Evolutionary conservation across 2,329 filamentous ascomycete genomes (phyloP).

Genomic region (Torrubiellomyces zombiae): DNA sequence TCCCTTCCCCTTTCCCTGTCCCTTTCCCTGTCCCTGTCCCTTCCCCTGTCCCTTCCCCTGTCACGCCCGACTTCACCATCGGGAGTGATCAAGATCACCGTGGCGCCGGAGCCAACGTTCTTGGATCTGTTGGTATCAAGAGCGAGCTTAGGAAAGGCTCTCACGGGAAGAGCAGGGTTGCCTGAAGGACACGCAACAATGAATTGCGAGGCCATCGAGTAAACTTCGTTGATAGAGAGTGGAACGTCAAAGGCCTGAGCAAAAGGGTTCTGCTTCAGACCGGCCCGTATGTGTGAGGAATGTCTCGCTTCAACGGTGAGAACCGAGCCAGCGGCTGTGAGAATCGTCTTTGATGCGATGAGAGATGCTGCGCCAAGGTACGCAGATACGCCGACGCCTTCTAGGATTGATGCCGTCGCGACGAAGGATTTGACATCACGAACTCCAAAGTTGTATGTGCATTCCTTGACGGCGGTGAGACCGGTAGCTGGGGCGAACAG

Average conservation of each 20-base stretch:
- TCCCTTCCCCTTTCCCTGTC: too few species aligned
- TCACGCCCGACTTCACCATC: too few species aligned
- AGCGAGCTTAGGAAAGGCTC: constrained; percentile 36
- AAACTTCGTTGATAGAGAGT: constrained; percentile 40
- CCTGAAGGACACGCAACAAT: constrained; percentile 38
- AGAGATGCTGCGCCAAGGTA: constrained; percentile 46
- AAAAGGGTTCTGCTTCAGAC: constrained; percentile 32
- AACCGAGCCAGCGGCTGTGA: constrained; percentile 45
- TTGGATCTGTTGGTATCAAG: constrained; percentile 9
- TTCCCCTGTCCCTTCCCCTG: too few species aligned
- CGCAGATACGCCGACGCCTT: constrained; percentile 47
- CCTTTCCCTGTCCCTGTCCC: too few species aligned
- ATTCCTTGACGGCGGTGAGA: constrained; percentile 31
- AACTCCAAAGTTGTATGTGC: constrained; percentile 41
- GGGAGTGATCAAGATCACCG: constrained; percentile 11
- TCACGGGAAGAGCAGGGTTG: constrained; percentile 41
- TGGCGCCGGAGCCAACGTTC: constrained; percentile 9
- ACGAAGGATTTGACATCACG: constrained; percentile 42
- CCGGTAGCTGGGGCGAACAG: constrained; percentile 21
- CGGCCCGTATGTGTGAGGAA: constrained; percentile 39
- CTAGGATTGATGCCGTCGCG: constrained; percentile 44
- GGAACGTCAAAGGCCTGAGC: constrained; percentile 44
- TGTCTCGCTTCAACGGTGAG: constrained; percentile 47
- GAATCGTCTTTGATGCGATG: constrained; percentile 40
- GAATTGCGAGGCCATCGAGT: constrained; percentile 46